phyloP scores from a whole-genome alignment of 192 early-diverging fungal genomes.

The Mortierella claussenii region DNA sequence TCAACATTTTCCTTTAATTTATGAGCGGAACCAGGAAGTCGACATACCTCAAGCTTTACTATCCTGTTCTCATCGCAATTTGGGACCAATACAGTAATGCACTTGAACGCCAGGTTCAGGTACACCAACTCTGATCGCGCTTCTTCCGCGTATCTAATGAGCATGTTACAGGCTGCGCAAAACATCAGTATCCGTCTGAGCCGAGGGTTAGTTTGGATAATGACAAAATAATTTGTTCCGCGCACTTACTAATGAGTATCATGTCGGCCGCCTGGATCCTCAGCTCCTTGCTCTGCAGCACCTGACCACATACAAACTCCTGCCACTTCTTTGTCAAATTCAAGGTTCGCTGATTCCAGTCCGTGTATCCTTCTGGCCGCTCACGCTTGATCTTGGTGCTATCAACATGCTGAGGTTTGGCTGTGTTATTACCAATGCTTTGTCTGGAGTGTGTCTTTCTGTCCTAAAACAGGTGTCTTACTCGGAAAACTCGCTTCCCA shows the following conservation, averaged over 20 bases:
- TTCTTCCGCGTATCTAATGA: constrained; percentile 19
- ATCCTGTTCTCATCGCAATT: constrained; percentile 15
- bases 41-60: constrained; percentile 22
- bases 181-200: no score
- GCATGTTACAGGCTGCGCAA: constrained; percentile 43
- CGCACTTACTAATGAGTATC: constrained; percentile 15
- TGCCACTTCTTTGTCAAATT: constrained; percentile 19
- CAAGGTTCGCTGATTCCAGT: constrained; percentile 26
- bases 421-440: background rate
- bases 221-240: constrained; percentile 27
- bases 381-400: constrained; percentile 22
- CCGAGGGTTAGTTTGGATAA: no score
- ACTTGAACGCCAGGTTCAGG: constrained; percentile 21
- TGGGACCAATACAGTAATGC: constrained; percentile 7
- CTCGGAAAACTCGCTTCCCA: constrained; percentile 19
- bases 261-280: constrained; percentile 11
- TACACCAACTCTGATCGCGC: constrained; percentile 22
- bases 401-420: constrained; percentile 22
- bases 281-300: constrained; percentile 11
- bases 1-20: no score
- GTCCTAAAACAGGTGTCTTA: background rate
- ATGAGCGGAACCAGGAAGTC: no score
- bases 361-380: constrained; percentile 18
- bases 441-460: background rate
- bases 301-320: constrained; percentile 19